phyloP scores from a whole-genome alignment of 768 basidiomycete genomes.

The Phylloporus sp. region DNA sequence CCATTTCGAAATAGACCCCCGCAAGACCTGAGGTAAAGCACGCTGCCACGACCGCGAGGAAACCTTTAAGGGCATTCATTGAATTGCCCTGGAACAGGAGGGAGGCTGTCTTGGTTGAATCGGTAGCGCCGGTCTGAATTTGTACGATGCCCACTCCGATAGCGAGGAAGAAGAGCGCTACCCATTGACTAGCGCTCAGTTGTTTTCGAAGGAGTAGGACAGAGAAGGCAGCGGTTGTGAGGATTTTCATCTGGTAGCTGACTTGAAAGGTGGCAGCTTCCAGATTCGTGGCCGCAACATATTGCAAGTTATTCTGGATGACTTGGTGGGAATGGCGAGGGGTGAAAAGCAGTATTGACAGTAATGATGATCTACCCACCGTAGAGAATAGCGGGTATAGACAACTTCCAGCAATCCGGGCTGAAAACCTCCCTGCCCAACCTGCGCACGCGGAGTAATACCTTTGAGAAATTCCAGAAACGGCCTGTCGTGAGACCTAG shows the following conservation, averaged over 20 bases:
- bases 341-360: slow-evolving; percentile 5
- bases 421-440: slow-evolving; percentile 75
- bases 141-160: slow-evolving; percentile 89
- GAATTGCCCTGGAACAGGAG: slow-evolving; percentile 39
- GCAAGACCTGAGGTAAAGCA: slow-evolving; percentile 96
- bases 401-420: slow-evolving; percentile 93
- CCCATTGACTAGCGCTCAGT: slow-evolving; percentile 74
- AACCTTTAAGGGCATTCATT: slow-evolving; percentile 84
- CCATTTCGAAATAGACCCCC: slow-evolving; percentile 98
- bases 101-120: slow-evolving; percentile 26
- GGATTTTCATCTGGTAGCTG: slow-evolving; percentile 96
- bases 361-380: slow-evolving; percentile 35
- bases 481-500: slow-evolving; percentile 30
- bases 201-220: slow-evolving; percentile 77
- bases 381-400: slow-evolving; percentile 95
- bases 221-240: slow-evolving; percentile 89
- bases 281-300: slow-evolving; percentile 89
- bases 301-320: slow-evolving; percentile 94
- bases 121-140: slow-evolving; percentile 51
- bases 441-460: slow-evolving; percentile 48
- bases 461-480: slow-evolving; percentile 34
- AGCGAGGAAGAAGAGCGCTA: slow-evolving; percentile 79
- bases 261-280: slow-evolving; percentile 97
- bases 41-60: slow-evolving; percentile 83
- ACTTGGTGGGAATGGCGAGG: slow-evolving; percentile 37